Percentiles rank a stretch among this genome's conserved stretches.
Evolutionary conservation across 768 basidiomycete species (phyloP).

Genomic region (Tephrocybe sp.): DNA sequence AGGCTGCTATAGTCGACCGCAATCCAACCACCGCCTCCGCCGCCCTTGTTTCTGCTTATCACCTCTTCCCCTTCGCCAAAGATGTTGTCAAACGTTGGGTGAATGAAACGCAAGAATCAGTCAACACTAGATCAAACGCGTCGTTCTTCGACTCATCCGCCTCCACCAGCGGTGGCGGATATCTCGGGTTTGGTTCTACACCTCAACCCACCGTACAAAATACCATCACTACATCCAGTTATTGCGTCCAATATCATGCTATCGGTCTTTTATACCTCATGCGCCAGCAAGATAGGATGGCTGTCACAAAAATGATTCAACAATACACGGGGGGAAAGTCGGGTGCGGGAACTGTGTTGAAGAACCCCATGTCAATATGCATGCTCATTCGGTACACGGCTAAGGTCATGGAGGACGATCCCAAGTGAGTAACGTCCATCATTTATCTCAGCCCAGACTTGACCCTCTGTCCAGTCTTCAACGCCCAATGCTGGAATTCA

Average conservation of each 20-base stretch:
- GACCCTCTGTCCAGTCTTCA: constrained; percentile 58
- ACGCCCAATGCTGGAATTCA: constrained; percentile 86
- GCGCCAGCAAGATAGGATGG: constrained; percentile 97
- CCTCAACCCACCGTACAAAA: constrained; percentile 61
- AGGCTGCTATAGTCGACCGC: constrained; percentile 96
- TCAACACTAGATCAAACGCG: constrained; percentile 79
- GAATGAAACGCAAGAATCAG: constrained; percentile 97
- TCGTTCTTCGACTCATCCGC: constrained; percentile 59
- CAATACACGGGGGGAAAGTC: constrained; percentile 90
- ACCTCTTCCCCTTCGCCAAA: constrained; percentile 89
- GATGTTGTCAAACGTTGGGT: constrained; percentile 99
- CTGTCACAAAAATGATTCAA: constrained; percentile 98
- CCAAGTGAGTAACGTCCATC: constrained; percentile 67
- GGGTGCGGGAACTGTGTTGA: constrained; percentile 78
- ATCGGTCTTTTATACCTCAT: constrained; percentile 92
- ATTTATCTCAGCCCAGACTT: neutral
- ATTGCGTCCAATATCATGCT: constrained; percentile 96
- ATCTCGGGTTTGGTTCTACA: constrained; percentile 71
- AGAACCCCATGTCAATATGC: constrained; percentile 96
- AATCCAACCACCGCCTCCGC: constrained; percentile 95
- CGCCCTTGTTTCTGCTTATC: constrained; percentile 95
- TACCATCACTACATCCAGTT: constrained; percentile 82
- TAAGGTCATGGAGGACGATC: constrained; percentile 99
- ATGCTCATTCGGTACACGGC: constrained; percentile 98
- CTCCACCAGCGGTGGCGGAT: constrained; percentile 40